These are phyloP conservation scores for Monosiga brevicollis DNA, from an alignment of 78 protist genomes.

Conservation along the genomic window DNA sequence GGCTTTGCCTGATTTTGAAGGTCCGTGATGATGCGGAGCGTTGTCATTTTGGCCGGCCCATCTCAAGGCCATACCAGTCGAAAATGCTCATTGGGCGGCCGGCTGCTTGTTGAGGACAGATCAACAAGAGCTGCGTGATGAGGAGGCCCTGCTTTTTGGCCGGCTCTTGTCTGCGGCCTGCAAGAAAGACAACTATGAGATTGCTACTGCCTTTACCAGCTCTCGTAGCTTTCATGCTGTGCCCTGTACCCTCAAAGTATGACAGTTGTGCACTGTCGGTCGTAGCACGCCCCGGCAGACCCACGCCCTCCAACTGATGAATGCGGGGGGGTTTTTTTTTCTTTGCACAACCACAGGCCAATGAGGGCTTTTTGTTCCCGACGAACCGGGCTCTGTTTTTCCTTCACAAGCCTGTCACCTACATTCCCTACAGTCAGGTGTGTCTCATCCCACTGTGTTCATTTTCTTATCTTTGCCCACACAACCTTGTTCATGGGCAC, in stretches of 20 bases:
- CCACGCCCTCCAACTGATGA: too few species aligned
- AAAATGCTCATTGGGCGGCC: too few species aligned
- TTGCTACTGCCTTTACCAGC: not conserved
- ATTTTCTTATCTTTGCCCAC: too few species aligned
- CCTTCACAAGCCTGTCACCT: not conserved
- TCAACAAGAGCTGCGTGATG: too few species aligned
- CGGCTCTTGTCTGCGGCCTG: not conserved
- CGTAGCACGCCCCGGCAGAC: not conserved
- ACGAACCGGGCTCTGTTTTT: not conserved
- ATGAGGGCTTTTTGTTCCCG: not conserved
- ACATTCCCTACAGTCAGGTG: too few species aligned
- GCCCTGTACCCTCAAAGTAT: not conserved
- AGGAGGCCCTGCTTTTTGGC: too few species aligned
- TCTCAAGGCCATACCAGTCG: not conserved
- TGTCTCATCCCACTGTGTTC: too few species aligned
- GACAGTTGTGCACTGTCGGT: not conserved
- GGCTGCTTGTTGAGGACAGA: too few species aligned
- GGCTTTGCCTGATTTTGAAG: not conserved
- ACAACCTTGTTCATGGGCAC: too few species aligned
- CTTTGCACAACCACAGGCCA: not conserved
- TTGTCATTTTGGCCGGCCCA: not conserved
- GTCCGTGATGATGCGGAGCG: not conserved
- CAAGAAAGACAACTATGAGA: not conserved
- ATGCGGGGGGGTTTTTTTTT: too few species aligned
- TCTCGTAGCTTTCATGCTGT: not conserved